A percentile compares a stretch with the other conserved stretches of the same genome.
Conservation (phyloP, 129 eudicot genomes). For the sunflower (Helianthus annuus) region DNA sequence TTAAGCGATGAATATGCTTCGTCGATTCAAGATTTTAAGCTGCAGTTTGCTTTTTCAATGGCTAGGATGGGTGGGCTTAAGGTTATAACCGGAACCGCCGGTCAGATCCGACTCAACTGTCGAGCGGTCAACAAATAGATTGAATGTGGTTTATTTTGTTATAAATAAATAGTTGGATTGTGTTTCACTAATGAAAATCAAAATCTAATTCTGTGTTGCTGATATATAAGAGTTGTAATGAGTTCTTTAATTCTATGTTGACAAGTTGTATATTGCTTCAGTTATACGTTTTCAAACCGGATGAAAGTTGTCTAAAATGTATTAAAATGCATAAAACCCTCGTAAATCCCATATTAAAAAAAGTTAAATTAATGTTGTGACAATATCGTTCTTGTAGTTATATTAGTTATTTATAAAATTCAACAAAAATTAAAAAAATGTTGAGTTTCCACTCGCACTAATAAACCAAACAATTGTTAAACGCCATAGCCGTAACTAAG, state of each 20-base stretch:
- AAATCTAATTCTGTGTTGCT: constrained; percentile 16
- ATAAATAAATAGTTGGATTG: constrained; percentile 23
- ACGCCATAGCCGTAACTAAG: too few relatives aligned
- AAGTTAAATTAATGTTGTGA: not conserved
- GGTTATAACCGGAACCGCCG: constrained; percentile 65
- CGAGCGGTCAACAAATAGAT: constrained; percentile 53
- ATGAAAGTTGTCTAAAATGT: too few relatives aligned
- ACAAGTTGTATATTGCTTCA: constrained; percentile 27
- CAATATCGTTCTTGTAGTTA: too few relatives aligned
- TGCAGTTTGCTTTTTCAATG: constrained; percentile 57
- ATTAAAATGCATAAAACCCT: not conserved
- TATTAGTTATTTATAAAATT: too few relatives aligned
- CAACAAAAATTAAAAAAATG: too few relatives aligned
- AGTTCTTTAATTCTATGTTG: constrained; percentile 32
- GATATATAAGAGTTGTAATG: constrained; percentile 17
- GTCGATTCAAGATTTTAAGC: constrained; percentile 44
- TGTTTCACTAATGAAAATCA: constrained; percentile 7
- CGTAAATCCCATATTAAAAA: not conserved
- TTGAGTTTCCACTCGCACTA: not conserved
- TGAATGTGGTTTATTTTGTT: constrained; percentile 12
- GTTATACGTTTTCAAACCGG: not conserved
- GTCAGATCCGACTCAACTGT: constrained; percentile 70
- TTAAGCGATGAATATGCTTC: constrained; percentile 51
- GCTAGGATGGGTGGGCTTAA: constrained; percentile 59
- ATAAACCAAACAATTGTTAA: too few relatives aligned